Base-by-base conservation (phyloP, 768 basidiomycete species). In the Leccinellum albellum region DNA sequence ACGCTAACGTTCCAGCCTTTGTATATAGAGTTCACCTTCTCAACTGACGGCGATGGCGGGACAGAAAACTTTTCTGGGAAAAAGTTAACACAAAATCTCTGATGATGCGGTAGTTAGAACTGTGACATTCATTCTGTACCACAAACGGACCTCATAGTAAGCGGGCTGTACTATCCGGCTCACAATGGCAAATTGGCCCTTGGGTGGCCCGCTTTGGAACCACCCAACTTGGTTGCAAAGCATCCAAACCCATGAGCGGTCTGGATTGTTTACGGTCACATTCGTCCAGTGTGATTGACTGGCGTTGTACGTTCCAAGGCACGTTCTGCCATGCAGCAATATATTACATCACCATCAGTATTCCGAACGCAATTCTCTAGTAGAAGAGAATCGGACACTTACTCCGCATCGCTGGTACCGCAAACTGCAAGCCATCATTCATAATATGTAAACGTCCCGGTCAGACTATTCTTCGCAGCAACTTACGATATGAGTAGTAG, bases 171-270 rank as follows among this genome's bases (percentile, higher is more conserved):
- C 24, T 33, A 75, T 68, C 8, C 73, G 67, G 21, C 74, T 72
- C 31, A 68, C 69, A 51, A 75, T 63, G n/a, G 69, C 57, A 13
- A 77, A 75, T 47, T 72, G 65, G 23, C 61, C 67, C 7, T 32
- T 12, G 2, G 79, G 79, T 3, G 78, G 76, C 31, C 76, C 71
- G 6, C 68, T 73, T 56, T 71, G 72, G 60, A 65, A 74, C 56
- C 58, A 87, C 28, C 88, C 88, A 2, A 89, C 78, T 72, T 89
- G 80, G 62, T 86, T 88, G 64, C 88, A 89, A 5, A 86, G 80
- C 64, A 87, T 82, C 88, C 88, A 89, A 55, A 74, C 68, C 87
- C 88, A 91, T 3, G 88, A 88, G 26, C 88, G 79, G 4, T 57
- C 61, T 0, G 74, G 57, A 58, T 89, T 83, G 67, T 88, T 73